Evolutionary conservation across 805 yeast species (phyloP), one percentile per base, ranked within the genome.

Genomic region (Saccharomycopsis babjevae): DNA sequence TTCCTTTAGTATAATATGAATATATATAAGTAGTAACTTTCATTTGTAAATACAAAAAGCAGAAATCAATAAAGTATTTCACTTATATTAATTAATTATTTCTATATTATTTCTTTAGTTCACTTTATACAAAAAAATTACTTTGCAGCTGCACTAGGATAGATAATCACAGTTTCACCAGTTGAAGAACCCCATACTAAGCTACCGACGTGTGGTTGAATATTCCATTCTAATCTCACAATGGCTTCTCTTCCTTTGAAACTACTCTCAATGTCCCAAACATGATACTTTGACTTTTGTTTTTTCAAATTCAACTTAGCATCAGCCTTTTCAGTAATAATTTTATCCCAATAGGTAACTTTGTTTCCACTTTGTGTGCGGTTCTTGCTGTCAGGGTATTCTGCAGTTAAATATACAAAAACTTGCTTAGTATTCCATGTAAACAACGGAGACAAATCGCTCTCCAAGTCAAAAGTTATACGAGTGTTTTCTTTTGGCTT

Each of bases 351-450:
- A 69, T 88, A 84, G 0, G 93, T 87, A 43, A 92, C 88, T 65
- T 84, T 83, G 72, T 85, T 87, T 1, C 72, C 70, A n/a, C 80
- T 73, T 10, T 71, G 76, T 1, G 66, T 69, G 15, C 80, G 72
- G 62, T 73, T 70, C 62, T 69, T 56, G 57, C 68, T 69, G 1
- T 76, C 78, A 50, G 77, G 68, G 65, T 92, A 92, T 69, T 89
- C 93, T 1, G 96, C 96, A 2, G 96, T 88, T 64, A 94, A 77
- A 68, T 93, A 94, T 5, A 86, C 88, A 68, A 94, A 93, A n/a
- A 93, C 84, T 73, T 93, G 98, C 70, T 93, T 93, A 13, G 99
- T 94, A 74, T 93, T 94, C 97, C 97, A 93, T 72, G 88, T 91
- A 80, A 92, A 92, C 58, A 94, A 77, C 1, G 89, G 85, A 1